Evolutionary conservation across 2,329 filamentous ascomycete species (phyloP).

Genomic region (Penicillium sp.): DNA sequence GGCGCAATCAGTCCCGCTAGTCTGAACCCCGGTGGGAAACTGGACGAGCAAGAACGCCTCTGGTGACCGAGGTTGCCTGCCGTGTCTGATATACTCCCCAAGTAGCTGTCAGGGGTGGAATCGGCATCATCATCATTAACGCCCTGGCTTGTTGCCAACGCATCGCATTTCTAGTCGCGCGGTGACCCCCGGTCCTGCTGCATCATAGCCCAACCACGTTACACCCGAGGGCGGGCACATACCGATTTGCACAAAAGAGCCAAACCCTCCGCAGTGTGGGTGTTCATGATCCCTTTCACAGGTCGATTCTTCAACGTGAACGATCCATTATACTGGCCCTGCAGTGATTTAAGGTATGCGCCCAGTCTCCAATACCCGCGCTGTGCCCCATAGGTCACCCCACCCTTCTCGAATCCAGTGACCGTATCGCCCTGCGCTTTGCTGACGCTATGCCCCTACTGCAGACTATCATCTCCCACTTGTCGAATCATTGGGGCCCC

Average conservation of each 20-base stretch:
- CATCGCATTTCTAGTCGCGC: conserved; percentile 38
- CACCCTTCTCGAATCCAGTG: conserved; percentile 37
- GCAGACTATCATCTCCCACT: conserved; percentile 36
- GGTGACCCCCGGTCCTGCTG: conserved; percentile 35
- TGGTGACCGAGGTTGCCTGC: conserved; percentile 19
- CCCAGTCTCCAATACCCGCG: conserved; percentile 11
- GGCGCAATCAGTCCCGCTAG: conserved; percentile 18
- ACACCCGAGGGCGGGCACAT: conserved; percentile 31
- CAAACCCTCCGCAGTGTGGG: conserved; percentile 25
- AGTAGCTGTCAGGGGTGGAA: conserved; percentile 25
- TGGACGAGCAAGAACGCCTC: conserved; percentile 3
- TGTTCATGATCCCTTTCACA: conserved; percentile 22
- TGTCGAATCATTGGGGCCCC: conserved; percentile 41
- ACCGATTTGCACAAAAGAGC: conserved; percentile 33
- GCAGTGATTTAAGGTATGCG: conserved; percentile 31
- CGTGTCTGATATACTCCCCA: conserved; percentile 25
- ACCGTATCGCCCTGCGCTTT: conserved; percentile 41
- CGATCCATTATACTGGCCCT: background rate
- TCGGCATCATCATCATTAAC: conserved; percentile 19
- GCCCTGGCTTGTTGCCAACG: conserved; percentile 34
- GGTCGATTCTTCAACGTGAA: background rate
- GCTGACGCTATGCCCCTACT: conserved; percentile 42
- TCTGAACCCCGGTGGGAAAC: conserved; percentile 22
- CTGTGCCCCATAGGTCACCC: conserved; percentile 16
- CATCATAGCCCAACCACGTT: conserved; percentile 46